Evolutionary conservation across 2,329 filamentous ascomycete genomes (phyloP), one percentile per base, ranked within the genome.

Genomic region (Ophiostoma sp.): DNA sequence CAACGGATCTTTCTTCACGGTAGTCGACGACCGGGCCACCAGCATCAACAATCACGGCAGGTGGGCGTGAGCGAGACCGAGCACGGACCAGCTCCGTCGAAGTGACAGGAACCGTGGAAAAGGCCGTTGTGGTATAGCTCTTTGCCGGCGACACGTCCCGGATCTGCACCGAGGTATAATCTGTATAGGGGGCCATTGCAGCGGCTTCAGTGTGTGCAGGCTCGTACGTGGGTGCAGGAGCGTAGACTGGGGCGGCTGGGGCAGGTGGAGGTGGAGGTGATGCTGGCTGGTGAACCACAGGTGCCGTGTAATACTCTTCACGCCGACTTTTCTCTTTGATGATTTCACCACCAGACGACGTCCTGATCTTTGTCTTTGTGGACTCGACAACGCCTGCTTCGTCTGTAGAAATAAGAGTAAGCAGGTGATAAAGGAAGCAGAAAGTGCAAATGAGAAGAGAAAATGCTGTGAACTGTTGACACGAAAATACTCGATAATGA

Each of bases 81-180:
- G 68, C 33, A 2, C 67, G 70, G 36, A 69, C 62, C 4, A 71
- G 27, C 15, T 60, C 48, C 23, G 54, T 31, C n/a, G 68, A 41
- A 4, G 68, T 36, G 27, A 41, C 41, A n/a, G 66, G 20, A 4
- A 65, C 66, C 33, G 76, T 71, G 73, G 48, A 76, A 72, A 52
- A 57, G n/a, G 67, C 77, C 74, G 72, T 78, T 41, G 74, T 76
- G 64, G 72, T 76, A 70, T 69, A 76, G 73, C 72, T 78, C 31
- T 70, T 80, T 76, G 4, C 35, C 2, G 85, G 85, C 1, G 85
- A 87, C 1, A 78, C 74, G 17, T 86, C 84, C 4, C 84, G 84
- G 41, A 84, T 76, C 5, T 70, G 54, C 23, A 84, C 77, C 52
- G 81, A 83, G 23, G 80, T 82, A 60, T 84, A 64, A 23, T 73